phyloP scores from a whole-genome alignment of 2,329 filamentous ascomycete genomes.

The Orbilia brochopaga region DNA sequence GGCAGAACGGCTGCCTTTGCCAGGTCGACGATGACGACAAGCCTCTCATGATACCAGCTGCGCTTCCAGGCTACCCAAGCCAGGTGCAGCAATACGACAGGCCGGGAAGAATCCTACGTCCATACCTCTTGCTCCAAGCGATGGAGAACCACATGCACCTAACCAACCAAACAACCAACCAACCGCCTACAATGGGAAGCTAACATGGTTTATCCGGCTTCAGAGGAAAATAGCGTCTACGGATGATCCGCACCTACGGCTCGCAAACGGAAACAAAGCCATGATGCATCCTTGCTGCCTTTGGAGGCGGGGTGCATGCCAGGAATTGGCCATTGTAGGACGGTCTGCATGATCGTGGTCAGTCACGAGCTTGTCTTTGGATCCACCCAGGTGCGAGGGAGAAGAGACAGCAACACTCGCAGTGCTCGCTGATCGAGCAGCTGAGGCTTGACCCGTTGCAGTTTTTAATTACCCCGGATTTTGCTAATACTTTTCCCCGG shows the following conservation, averaged over 20 bases:
- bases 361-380: slow-evolving; percentile 50
- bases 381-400: slow-evolving; percentile 32
- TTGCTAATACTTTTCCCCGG: slow-evolving; percentile 46
- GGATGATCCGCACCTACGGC: slow-evolving; percentile 50
- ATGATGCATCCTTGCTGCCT: slow-evolving; percentile 35
- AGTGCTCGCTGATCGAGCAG: slow-evolving; percentile 39
- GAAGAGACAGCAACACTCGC: slow-evolving; percentile 5
- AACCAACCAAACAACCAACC: slow-evolving; percentile 41
- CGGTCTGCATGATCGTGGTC: slow-evolving; percentile 50
- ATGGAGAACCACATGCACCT: slow-evolving; percentile 12
- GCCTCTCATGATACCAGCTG: slow-evolving; percentile 22
- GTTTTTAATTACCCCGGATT: slow-evolving; percentile 50
- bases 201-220: slow-evolving; percentile 37
- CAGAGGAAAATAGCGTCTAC: slow-evolving; percentile 39
- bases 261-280: slow-evolving; percentile 48
- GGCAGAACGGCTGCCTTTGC: no score
- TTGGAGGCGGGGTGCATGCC: slow-evolving; percentile 49
- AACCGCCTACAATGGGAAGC: slow-evolving; percentile 19
- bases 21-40: slow-evolving; percentile 35
- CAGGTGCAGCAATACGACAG: no score
- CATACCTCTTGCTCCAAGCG: neutral
- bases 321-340: slow-evolving; percentile 44
- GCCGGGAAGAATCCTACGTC: no score
- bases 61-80: slow-evolving; percentile 14
- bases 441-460: slow-evolving; percentile 49